Evolutionary conservation across 2,329 filamentous ascomycete genomes (phyloP).

Genomic region (Hymenoscyphus scutula): DNA sequence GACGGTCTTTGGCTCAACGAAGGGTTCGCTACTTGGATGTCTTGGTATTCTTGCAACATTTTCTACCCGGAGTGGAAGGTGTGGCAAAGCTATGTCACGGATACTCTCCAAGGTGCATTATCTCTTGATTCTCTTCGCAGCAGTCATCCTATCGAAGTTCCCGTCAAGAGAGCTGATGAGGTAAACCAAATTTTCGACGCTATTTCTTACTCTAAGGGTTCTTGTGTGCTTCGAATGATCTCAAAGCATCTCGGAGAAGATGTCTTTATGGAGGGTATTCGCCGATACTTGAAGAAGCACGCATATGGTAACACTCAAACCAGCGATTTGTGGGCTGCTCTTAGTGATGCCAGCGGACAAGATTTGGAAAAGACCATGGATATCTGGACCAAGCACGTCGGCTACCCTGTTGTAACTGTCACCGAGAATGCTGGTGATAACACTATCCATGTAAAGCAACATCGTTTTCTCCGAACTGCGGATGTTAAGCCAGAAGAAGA

Average conservation of each 20-base stretch:
- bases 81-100: conserved; percentile 92
- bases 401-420: conserved; percentile 86
- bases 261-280: conserved; percentile 85
- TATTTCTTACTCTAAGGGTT: conserved; percentile 96
- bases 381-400: conserved; percentile 95
- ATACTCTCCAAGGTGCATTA: conserved; percentile 85
- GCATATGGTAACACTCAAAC: conserved; percentile 96
- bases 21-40: conserved; percentile 90
- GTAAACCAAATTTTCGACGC: conserved; percentile 98
- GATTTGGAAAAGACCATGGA: conserved; percentile 88
- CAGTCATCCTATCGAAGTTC: conserved; percentile 95
- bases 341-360: conserved; percentile 87
- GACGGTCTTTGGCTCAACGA: conserved; percentile 96
- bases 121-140: conserved; percentile 87
- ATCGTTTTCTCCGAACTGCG: conserved; percentile 87
- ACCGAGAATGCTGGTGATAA: conserved; percentile 69
- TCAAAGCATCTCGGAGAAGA: conserved; percentile 94
- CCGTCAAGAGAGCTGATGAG: conserved; percentile 90
- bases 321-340: conserved; percentile 82
- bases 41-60: conserved; percentile 87
- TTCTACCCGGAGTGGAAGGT: conserved; percentile 99
- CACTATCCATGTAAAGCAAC: conserved; percentile 86
- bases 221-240: conserved; percentile 94
- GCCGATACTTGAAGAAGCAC: conserved; percentile 90
- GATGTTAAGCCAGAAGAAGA: conserved; percentile 95